phyloP scores from a whole-genome alignment of 2,329 filamentous ascomycete species.

The Huntiella omanensis region DNA sequence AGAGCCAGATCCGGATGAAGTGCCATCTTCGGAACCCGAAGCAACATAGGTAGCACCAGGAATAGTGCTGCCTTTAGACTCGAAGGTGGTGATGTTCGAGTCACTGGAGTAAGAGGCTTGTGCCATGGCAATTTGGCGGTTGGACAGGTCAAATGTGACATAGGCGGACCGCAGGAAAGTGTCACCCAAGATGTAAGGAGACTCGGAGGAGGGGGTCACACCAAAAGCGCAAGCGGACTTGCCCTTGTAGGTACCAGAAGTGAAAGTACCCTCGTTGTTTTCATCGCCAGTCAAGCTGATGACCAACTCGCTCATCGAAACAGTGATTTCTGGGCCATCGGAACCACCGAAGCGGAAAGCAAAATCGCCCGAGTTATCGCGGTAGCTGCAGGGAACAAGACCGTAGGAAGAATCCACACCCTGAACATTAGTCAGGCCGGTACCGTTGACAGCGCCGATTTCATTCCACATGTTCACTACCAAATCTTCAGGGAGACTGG shows the following conservation, averaged over 20 bases:
- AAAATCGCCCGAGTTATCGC: slow-evolving; percentile 27
- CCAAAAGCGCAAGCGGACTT: slow-evolving; percentile 35
- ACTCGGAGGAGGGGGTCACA: slow-evolving; percentile 29
- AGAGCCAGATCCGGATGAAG: background rate
- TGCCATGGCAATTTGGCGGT: slow-evolving; percentile 36
- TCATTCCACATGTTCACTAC: slow-evolving; percentile 33
- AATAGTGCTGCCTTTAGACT: slow-evolving; percentile 29
- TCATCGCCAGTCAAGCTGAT: slow-evolving; percentile 23
- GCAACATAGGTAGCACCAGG: slow-evolving; percentile 16
- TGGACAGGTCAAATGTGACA: slow-evolving; percentile 39
- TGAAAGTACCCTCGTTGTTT: slow-evolving; percentile 14
- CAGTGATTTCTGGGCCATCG: slow-evolving; percentile 29
- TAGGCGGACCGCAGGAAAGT: slow-evolving; percentile 42
- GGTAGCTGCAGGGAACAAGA: slow-evolving; percentile 31
- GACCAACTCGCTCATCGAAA: slow-evolving; percentile 38
- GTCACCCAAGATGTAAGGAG: slow-evolving; percentile 33
- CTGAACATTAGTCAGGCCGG: background rate
- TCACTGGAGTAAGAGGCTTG: slow-evolving; percentile 35
- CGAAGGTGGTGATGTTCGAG: slow-evolving; percentile 30
- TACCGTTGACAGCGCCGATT: slow-evolving; percentile 30
- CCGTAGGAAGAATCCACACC: slow-evolving; percentile 18
- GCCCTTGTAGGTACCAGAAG: slow-evolving; percentile 23
- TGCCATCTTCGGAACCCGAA: slow-evolving; percentile 1
- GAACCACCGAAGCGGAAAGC: slow-evolving; percentile 33
- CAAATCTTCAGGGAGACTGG: slow-evolving; percentile 46